Base-by-base conservation (phyloP, 108 stramenopile genomes). In the Nitzschia sp. region DNA sequence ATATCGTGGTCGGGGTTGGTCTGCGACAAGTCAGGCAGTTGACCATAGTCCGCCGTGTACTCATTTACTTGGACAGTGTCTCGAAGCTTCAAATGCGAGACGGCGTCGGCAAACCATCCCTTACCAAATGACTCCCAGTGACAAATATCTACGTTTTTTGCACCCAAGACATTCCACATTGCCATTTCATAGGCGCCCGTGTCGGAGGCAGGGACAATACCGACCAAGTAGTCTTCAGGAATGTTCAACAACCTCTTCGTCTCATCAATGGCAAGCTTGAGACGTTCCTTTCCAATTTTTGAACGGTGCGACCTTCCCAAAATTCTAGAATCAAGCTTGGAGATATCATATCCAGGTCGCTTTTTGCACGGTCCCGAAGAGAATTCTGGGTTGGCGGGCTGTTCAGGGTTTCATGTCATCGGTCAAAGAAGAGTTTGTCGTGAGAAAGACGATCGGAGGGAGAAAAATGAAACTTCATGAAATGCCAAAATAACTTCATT, bases 171-270 rank as follows among this genome's bases (percentile, higher is more conserved):
- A 78, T 86, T 96, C 99, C 99, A 99, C 99, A 99, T 99, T 72
- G 99, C 99, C 99, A 99, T 99, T 89, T 99, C 99, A 76, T 95
- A 98, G 24, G 99, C 99, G 24, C 99, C 99, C 27, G 99, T 99
- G 68, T 99, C 99, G 18, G 96, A 97, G 54, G 97, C 99, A 54
- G 99, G 98, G 53, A 99, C 99, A 70, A 98, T 97, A 32, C 96
- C 97, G 19, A 96, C 78, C 34, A 86, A 84, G 84, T 97, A 99
- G 71, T 93, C 94, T 1, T 96, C 96, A 25, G 99, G 99, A 38
- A 99, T 70, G 56, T 81, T 80, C 38, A 99, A 83, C 54, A 99
- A 63, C n/a, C 87, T 79, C 86, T 96, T 97, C 34, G 98, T 95
- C 70, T 96, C 93, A 47, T 92, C 89, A 68, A 99, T 99, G 55